Conservation (phyloP, 2,329 filamentous ascomycete species). For the Didymella sp. region DNA sequence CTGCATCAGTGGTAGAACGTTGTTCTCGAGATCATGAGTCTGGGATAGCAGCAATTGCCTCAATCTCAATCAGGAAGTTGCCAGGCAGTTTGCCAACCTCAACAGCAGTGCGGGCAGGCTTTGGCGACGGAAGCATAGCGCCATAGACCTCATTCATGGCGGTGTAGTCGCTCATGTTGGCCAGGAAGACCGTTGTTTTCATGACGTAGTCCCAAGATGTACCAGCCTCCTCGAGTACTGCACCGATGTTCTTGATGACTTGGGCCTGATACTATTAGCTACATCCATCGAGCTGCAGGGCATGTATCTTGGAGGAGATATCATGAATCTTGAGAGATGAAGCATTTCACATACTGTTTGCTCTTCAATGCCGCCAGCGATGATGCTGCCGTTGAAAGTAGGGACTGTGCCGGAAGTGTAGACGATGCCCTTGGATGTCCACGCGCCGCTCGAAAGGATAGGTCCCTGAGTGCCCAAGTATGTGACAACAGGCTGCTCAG, state of each 20-base stretch:
- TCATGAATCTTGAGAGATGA: neutral
- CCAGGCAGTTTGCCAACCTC: slow-evolving; percentile 44
- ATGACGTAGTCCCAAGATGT: slow-evolving; percentile 46
- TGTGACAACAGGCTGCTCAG: slow-evolving; percentile 38
- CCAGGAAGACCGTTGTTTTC: slow-evolving; percentile 44
- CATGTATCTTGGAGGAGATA: neutral
- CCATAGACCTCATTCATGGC: slow-evolving; percentile 46
- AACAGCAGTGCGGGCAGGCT: slow-evolving; percentile 42
- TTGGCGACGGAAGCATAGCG: slow-evolving; percentile 39
- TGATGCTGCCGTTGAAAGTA: slow-evolving; percentile 37
- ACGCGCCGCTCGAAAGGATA: slow-evolving; percentile 40
- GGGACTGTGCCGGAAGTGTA: slow-evolving; percentile 43
- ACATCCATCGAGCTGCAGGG: neutral
- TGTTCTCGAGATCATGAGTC: slow-evolving; percentile 23
- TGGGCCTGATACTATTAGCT: slow-evolving; percentile 32
- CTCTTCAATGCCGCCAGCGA: slow-evolving; percentile 35
- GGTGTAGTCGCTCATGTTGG: slow-evolving; percentile 43
- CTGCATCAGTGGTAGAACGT: too few relatives aligned
- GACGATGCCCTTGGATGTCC: slow-evolving; percentile 42
- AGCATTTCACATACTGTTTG: slow-evolving; percentile 33
- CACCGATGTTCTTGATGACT: slow-evolving; percentile 45
- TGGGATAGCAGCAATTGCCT: slow-evolving; percentile 42
- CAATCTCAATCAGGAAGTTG: slow-evolving; percentile 42
- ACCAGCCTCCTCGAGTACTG: slow-evolving; percentile 40
- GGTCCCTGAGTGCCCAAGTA: slow-evolving; percentile 43